These are phyloP conservation scores for Trematosphaeria pertusa DNA, from an alignment of 2,329 filamentous ascomycete species.

Conservation along the genomic window DNA sequence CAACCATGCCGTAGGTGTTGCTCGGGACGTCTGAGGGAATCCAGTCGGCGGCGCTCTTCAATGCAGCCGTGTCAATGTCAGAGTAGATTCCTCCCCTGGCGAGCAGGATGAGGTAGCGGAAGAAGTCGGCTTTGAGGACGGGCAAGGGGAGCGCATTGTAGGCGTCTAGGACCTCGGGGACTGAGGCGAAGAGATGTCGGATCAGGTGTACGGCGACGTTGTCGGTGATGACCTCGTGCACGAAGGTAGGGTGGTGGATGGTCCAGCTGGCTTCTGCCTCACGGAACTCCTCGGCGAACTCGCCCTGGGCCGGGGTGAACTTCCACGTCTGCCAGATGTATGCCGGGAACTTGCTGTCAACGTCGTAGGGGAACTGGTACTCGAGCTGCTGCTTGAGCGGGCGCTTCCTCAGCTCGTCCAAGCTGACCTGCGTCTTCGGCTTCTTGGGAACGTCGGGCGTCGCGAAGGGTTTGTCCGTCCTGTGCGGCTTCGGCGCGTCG, in stretches of 20 bases:
- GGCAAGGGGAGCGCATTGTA: slow-evolving; percentile 57
- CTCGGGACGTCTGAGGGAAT: slow-evolving; percentile 79
- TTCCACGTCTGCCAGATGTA: slow-evolving; percentile 99
- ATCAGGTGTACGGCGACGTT: slow-evolving; percentile 81
- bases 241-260: slow-evolving; percentile 83
- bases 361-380: slow-evolving; percentile 93
- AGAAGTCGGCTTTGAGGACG: slow-evolving; percentile 69
- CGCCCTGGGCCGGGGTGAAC: slow-evolving; percentile 75
- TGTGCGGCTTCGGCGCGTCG: slow-evolving; percentile 15
- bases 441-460: slow-evolving; percentile 48
- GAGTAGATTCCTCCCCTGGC: slow-evolving; percentile 81
- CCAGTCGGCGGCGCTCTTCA: slow-evolving; percentile 87
- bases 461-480: slow-evolving; percentile 35
- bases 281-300: slow-evolving; percentile 78
- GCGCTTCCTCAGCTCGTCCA: slow-evolving; percentile 74
- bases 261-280: slow-evolving; percentile 90
- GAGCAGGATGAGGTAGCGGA: slow-evolving; percentile 74
- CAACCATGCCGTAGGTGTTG: slow-evolving; percentile 80
- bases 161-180: slow-evolving; percentile 58
- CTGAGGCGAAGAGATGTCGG: slow-evolving; percentile 81
- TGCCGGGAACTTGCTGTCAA: slow-evolving; percentile 86
- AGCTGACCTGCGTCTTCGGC: slow-evolving; percentile 64
- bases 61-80: slow-evolving; percentile 83
- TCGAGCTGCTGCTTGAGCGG: slow-evolving; percentile 80
- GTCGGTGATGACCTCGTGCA: slow-evolving; percentile 98